Base-by-base conservation (phyloP, 2,329 filamentous ascomycete genomes). In the Helminthosporium solani region DNA sequence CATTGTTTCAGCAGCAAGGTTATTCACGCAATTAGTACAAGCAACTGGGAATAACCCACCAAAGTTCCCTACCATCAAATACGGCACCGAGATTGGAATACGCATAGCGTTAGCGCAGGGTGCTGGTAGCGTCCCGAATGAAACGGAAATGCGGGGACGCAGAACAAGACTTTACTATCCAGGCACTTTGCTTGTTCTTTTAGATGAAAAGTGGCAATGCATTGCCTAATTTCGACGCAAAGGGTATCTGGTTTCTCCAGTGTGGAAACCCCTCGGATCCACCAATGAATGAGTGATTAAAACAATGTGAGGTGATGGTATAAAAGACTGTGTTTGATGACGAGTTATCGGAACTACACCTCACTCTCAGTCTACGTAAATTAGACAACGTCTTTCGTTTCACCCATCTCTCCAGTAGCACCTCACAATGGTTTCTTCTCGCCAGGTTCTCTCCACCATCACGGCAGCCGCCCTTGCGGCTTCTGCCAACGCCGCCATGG, bases 401-500 rank as follows among this genome's bases (percentile, higher is more conserved):
- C n/a, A n/a, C n/a, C n/a, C n/a, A n/a, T n/a, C n/a, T n/a, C n/a
- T n/a, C 12, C 25, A 27, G 25, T 12, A 27, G 7, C 25, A 7
- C n/a, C 27, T 12, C 19, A 36, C 4, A 35, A 58, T 58, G 55
- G 41, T 49, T 50, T 58, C 56, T 34, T 41, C 53, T 9, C 43
- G 45, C 37, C 40, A 49, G 23, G 38, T 53, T 27, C n/a, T 55
- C 37, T 20, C 51, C 15, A 21, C 55, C 18, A n/a, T n/a, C n/a
- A n/a, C n/a, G n/a, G 42, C 50, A 25, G 45, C 46, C 7, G 47
- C 46, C 21, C 30, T 52, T 31, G 45, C 25, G 18, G 33, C 43
- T 21, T 45, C 49, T 4, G 50, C 47, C 23, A 39, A 59, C 11
- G 59, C 56, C 16, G 59, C 59, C 31, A 52, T 62, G 41, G 59